Base-by-base conservation (phyloP, 164 flowering plant species). In the Annona squamosa region DNA sequence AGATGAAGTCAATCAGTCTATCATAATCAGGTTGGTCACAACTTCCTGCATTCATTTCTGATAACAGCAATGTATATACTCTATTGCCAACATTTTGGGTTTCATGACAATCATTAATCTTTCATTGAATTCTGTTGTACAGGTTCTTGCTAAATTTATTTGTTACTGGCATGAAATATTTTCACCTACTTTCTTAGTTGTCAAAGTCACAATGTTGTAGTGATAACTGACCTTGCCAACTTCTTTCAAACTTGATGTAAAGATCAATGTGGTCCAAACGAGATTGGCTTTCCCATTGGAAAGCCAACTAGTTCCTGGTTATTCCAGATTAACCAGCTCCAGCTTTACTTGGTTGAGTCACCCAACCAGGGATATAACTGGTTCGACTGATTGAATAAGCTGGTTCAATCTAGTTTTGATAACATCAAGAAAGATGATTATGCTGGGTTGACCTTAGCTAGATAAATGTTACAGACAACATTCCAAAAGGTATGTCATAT, bases 1-100 rank as follows among this genome's bases (percentile, higher is more conserved):
- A 96, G 99, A 96, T 91, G 99, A 96, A 89, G 98, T 96, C 63
- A 96, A 93, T 81, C 99, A 96, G 76, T 96, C 98, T 18, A 93
- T 96, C 78, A 93, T 96, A 71, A 96, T 96, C 85, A 96, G 99
- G 99, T 96, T 71, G 81, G 97, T 85, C 48, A 43, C n/a, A 67
- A n/a, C 52, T 48, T n/a, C 13, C 57, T 52, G n/a, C 1, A 17
- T 63, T n/a, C 65, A 63, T 9, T 65, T 65, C 59, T 43, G n/a
- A 16, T 1, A 65, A 5, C 4, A 43, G 68, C 12, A 37, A 12
- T 18, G 16, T 65, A 43, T 5, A 10, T 9, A 65, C 12, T 65
- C 18, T 10, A 65, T 3, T 63, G 17, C 19, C 65, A 7, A 2
- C 37, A 19, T 63, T 63, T 63, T 12, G 37, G 37, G 37, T 10